Evolutionary conservation across 768 basidiomycete species (phyloP), one percentile per base, ranked within the genome.

Genomic region (Pleurotus sapidus): DNA sequence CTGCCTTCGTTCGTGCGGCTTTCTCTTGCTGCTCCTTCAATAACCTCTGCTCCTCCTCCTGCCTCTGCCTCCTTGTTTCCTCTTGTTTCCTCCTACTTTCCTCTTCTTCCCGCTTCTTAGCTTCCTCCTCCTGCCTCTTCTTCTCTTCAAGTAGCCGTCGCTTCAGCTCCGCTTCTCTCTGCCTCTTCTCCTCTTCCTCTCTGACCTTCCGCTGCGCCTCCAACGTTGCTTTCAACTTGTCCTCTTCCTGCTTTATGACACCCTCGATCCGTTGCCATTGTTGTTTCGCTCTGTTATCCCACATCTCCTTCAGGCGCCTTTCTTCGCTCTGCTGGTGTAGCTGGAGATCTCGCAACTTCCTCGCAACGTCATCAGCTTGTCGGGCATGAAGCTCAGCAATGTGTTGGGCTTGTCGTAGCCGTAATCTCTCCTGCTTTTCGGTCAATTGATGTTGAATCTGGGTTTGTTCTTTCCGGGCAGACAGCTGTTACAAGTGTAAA

Each of bases 161-260:
- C 63, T 65, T 71, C 45, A 71, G 59, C 54, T 82, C 81, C 57
- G 83, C 84, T 58, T 84, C 76, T 63, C 68, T 68, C 55, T 61
- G 69, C 63, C 67, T 80, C 65, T 68, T 67, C 54, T 84, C 81
- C 54, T 77, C 77, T 61, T 81, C 81, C 57, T 81, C 81, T 17
- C 68, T 67, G 25, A 63, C 70, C 66, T 72, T 80, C 57, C 80
- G 73, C 67, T 90, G 88, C 18, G 78, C 84, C 57, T 86, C 87
- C 39, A 84, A 62, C 56, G 67, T 74, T 59, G 68, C 74, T 7
- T 75, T 76, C 18, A 80, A 68, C 58, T 83, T 86, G 25, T 84
- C 85, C 59, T 89, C 85, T 64, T 90, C 87, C 3, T 70, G 27
- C 63, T 79, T 79, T 59, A 91, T 91, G 5, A 77, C 83, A 2